Conservation (phyloP, 352 stramenopile species). For the Globisporangium perplexum region DNA sequence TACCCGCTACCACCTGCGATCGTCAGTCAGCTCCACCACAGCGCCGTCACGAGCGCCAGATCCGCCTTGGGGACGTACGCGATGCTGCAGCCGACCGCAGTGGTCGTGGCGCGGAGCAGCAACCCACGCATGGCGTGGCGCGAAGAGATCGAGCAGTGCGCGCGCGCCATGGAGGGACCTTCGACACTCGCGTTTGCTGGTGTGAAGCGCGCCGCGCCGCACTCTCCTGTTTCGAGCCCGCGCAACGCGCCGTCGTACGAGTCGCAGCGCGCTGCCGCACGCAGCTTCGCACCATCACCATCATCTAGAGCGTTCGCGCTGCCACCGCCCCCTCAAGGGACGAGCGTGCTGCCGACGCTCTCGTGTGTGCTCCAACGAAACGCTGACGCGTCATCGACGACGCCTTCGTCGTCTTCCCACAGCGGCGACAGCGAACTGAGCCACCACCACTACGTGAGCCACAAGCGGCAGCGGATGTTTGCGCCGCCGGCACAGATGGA, state of each 20-base stretch:
- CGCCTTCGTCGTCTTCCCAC: neutral
- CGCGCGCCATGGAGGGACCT: neutral
- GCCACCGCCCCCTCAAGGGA: neutral
- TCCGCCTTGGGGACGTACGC: conserved; percentile 9
- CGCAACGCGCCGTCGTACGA: neutral
- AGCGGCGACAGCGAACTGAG: neutral
- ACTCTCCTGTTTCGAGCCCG: neutral
- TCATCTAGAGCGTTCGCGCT: neutral
- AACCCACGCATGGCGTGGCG: conserved; percentile 6
- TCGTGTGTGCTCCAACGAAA: conserved; percentile 16
- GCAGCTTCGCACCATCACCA: conserved; percentile 2
- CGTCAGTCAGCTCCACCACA: neutral
- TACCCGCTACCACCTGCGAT: neutral
- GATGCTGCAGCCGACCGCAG: conserved; percentile 4
- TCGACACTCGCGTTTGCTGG: neutral
- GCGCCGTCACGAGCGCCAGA: no score
- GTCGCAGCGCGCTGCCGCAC: neutral
- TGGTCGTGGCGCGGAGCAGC: no score
- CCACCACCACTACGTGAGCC: neutral
- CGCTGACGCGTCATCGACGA: neutral
- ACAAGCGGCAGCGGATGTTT: conserved; percentile 16
- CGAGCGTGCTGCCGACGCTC: conserved; percentile 8
- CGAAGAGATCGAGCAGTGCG: conserved; percentile 8
- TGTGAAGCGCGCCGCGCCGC: conserved; percentile 6
- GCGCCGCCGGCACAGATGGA: neutral